A percentile compares a stretch with the other conserved stretches of the same genome.
phyloP scores from a whole-genome alignment of 1,284 basidiomycete genomes.

The Austroboletus olivaceoglutinosus region DNA sequence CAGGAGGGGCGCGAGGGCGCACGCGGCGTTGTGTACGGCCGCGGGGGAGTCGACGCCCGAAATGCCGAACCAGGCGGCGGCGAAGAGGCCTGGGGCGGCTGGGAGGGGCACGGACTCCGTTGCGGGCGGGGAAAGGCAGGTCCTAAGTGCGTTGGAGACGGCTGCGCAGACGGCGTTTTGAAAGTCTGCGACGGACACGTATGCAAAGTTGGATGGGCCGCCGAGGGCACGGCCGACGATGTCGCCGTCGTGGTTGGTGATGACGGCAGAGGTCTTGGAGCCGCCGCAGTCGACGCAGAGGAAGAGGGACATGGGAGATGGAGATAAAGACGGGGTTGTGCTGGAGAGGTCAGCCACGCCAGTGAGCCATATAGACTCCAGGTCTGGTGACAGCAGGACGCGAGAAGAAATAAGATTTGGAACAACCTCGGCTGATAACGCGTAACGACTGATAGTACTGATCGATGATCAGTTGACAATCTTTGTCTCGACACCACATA shows the following conservation, averaged over 20 bases:
- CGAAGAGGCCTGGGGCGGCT: slow-evolving; percentile 42
- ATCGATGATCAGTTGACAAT: too few species aligned
- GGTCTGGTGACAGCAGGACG: too few species aligned
- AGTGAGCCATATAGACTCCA: too few species aligned
- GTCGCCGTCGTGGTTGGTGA: slow-evolving; percentile 52
- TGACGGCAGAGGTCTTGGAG: slow-evolving; percentile 73
- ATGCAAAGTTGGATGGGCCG: slow-evolving; percentile 70
- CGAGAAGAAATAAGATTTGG: too few species aligned
- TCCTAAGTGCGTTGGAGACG: slow-evolving; percentile 53
- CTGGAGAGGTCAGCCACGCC: too few species aligned
- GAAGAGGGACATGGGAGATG: slow-evolving; percentile 51
- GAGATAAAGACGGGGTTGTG: background rate
- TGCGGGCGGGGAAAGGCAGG: slow-evolving; percentile 37
- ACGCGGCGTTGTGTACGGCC: slow-evolving; percentile 52
- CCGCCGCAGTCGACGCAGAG: slow-evolving; percentile 82
- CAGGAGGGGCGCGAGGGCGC: slow-evolving; percentile 53
- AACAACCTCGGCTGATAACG: too few species aligned
- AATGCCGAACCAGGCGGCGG: slow-evolving; percentile 73
- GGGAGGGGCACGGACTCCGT: slow-evolving; percentile 42
- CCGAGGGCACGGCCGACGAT: slow-evolving; percentile 61
- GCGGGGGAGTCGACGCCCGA: slow-evolving; percentile 73
- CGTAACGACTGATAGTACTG: too few species aligned
- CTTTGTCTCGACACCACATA: too few species aligned
- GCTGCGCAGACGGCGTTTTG: slow-evolving; percentile 47
- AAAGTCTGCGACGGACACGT: slow-evolving; percentile 52